These are phyloP conservation scores for Inga oerstediana DNA, from an alignment of 306 rosid genomes.

Conservation along the genomic window DNA sequence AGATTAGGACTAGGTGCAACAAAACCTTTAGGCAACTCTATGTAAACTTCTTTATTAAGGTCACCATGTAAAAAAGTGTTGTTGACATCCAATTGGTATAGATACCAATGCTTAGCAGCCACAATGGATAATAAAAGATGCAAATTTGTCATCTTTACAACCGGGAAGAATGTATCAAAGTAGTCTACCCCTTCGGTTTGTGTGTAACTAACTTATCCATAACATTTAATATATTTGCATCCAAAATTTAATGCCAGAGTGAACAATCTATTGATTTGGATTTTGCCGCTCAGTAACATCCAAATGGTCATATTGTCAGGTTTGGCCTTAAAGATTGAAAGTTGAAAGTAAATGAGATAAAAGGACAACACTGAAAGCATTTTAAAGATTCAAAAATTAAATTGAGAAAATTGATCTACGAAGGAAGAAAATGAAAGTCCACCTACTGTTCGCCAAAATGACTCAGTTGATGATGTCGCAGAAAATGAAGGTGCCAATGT, in stretches of 20 bases:
- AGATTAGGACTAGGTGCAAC: too few species aligned
- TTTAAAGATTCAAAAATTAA: too few species aligned
- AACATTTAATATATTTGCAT: background rate
- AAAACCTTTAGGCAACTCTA: too few species aligned
- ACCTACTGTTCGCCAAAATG: conserved; percentile 36
- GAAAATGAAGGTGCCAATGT: conserved; percentile 2
- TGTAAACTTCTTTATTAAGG: too few species aligned
- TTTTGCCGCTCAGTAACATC: background rate
- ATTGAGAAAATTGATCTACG: too few species aligned
- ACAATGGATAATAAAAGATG: too few species aligned
- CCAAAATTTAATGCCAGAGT: background rate
- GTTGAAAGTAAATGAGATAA: background rate
- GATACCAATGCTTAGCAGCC: too few species aligned
- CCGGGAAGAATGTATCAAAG: too few species aligned
- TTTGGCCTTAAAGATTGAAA: background rate
- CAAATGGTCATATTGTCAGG: background rate
- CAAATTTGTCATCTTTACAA: too few species aligned
- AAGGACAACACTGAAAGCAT: background rate
- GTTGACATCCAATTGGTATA: too few species aligned
- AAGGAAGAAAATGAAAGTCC: background rate
- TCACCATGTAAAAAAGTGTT: too few species aligned
- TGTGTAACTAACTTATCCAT: background rate
- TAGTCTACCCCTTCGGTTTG: too few species aligned
- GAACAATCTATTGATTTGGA: background rate
- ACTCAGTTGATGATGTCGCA: conserved; percentile 5